phyloP scores from a whole-genome alignment of 257 asterid species.

The Capsicum rhomboideum region DNA sequence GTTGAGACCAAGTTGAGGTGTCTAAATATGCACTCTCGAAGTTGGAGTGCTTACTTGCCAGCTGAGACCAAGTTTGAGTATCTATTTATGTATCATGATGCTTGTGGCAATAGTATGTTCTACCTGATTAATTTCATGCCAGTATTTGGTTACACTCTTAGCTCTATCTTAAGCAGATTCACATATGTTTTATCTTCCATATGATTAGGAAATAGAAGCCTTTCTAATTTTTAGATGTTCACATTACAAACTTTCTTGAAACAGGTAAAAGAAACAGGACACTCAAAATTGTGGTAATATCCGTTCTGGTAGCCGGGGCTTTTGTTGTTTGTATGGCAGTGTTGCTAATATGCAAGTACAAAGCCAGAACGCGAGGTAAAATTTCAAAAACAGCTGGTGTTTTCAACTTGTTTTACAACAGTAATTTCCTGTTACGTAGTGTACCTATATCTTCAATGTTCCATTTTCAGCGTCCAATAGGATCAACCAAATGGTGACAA shows the following conservation, averaged over 20 bases:
- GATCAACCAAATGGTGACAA: slow-evolving; percentile 11
- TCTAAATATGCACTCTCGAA: too few relatives aligned
- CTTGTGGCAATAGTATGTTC: too few relatives aligned
- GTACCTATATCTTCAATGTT: neutral
- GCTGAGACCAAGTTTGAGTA: too few relatives aligned
- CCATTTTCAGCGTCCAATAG: slow-evolving; percentile 18
- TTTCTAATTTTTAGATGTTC: neutral
- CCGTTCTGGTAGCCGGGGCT: slow-evolving; percentile 19
- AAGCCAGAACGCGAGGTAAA: slow-evolving; percentile 28
- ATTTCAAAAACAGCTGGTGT: neutral
- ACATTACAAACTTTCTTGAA: neutral
- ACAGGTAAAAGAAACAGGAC: slow-evolving; percentile 21
- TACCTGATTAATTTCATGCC: too few relatives aligned
- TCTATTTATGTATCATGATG: too few relatives aligned
- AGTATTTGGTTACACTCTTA: too few relatives aligned
- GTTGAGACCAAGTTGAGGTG: too few relatives aligned
- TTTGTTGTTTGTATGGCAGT: slow-evolving; percentile 21
- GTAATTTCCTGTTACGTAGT: neutral
- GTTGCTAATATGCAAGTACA: slow-evolving; percentile 35
- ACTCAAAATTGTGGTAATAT: slow-evolving; percentile 21
- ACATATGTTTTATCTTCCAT: neutral
- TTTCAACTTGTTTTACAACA: neutral
- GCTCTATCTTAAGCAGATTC: too few relatives aligned
- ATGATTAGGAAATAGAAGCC: neutral
- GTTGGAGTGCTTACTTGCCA: too few relatives aligned